Evolutionary conservation across 2,329 filamentous ascomycete genomes (phyloP).

Genomic region (Penicillium sp.): DNA sequence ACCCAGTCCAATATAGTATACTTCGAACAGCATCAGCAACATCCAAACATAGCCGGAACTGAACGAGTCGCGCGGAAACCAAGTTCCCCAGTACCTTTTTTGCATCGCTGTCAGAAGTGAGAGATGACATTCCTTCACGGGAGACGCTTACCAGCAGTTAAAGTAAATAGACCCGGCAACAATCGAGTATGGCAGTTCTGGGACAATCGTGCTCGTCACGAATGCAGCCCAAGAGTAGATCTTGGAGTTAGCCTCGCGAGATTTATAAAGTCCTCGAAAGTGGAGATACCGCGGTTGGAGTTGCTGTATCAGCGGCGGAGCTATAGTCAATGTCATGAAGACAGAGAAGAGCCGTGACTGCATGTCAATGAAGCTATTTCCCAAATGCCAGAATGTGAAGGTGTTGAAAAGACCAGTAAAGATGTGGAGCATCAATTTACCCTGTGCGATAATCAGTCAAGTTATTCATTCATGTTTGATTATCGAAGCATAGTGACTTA

Average conservation of each 20-base stretch:
- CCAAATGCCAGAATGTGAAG: slow-evolving; percentile 67
- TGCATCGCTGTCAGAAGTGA: not conserved
- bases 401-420: slow-evolving; percentile 65
- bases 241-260: slow-evolving; percentile 71
- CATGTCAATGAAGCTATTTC: slow-evolving; percentile 58
- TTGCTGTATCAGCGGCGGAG: slow-evolving; percentile 72
- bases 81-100: slow-evolving; percentile 52
- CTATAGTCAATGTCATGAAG: slow-evolving; percentile 74
- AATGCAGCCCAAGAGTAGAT: slow-evolving; percentile 77
- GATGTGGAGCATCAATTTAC: slow-evolving; percentile 62
- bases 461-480: no score
- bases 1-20: slow-evolving; percentile 64
- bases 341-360: slow-evolving; percentile 71
- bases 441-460: slow-evolving; percentile 32
- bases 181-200: slow-evolving; percentile 68
- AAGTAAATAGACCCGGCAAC: slow-evolving; percentile 65
- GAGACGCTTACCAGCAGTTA: slow-evolving; percentile 55
- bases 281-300: slow-evolving; percentile 69
- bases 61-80: slow-evolving; percentile 56
- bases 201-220: slow-evolving; percentile 62
- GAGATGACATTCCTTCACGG: not conserved
- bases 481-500: slow-evolving; percentile 14
- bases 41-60: slow-evolving; percentile 62
- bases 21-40: slow-evolving; percentile 63
- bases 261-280: slow-evolving; percentile 65